phyloP scores from a whole-genome alignment of 2,329 filamentous ascomycete genomes.

The Colletotrichum magnum region DNA sequence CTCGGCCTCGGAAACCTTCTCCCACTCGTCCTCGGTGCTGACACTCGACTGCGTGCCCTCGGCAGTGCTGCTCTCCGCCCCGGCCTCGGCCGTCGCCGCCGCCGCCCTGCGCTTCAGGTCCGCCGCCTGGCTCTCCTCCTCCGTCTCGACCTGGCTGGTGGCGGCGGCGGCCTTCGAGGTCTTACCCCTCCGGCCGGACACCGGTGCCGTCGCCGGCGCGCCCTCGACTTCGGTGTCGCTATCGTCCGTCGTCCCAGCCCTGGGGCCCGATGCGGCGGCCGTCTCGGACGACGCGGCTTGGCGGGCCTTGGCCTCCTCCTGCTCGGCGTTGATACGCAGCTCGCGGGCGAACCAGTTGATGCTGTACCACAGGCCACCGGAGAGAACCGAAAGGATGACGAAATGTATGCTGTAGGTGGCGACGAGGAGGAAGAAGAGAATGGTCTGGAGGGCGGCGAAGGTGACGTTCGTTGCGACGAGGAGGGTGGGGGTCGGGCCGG shows the following conservation, averaged over 20 bases:
- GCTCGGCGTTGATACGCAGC: conserved; percentile 58
- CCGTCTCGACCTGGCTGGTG: conserved; percentile 61
- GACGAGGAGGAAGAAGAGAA: conserved; percentile 82
- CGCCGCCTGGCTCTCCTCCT: conserved; percentile 53
- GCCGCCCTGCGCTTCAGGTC: conserved; percentile 64
- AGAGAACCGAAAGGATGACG: conserved; percentile 82
- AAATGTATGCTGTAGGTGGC: conserved; percentile 93
- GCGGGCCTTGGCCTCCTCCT: conserved; percentile 59
- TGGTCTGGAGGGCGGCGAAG: conserved; percentile 86
- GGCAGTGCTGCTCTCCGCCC: conserved; percentile 48
- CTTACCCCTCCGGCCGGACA: conserved; percentile 3
- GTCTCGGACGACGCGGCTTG: conserved; percentile 45
- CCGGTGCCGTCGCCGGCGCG: conserved; percentile 4
- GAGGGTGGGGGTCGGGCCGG: conserved; percentile 89
- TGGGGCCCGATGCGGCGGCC: conserved; percentile 45
- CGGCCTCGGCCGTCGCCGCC: conserved; percentile 55
- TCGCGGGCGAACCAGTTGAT: conserved; percentile 97
- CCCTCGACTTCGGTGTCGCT: conserved; percentile 67
- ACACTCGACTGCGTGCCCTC: conserved; percentile 67
- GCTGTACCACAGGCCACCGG: conserved; percentile 87
- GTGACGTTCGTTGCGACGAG: conserved; percentile 90
- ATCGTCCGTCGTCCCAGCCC: conserved; percentile 54
- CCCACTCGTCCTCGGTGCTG: conserved; percentile 97
- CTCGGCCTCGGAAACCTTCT: conserved; percentile 87
- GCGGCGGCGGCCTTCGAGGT: conserved; percentile 25